Conservation (phyloP, 1,284 basidiomycete genomes). For the Ceratobasidium sp. region DNA sequence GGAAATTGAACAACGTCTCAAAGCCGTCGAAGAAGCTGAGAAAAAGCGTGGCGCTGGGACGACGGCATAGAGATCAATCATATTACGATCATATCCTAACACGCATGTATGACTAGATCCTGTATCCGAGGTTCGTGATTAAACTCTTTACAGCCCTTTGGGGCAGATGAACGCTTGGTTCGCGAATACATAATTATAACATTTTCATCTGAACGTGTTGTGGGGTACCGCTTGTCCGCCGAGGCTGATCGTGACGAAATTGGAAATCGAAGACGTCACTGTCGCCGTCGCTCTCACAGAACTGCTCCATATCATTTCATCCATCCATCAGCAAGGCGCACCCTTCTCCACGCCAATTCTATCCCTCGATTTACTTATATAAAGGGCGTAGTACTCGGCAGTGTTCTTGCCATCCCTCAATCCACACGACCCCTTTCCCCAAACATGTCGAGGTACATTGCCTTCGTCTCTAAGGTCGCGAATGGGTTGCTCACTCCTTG, state of each 20-base stretch:
- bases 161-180: constrained; percentile 17
- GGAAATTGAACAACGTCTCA: constrained; percentile 38
- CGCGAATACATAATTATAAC: constrained; percentile 27
- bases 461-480: neutral
- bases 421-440: constrained; percentile 15
- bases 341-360: constrained; percentile 40
- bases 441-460: constrained; percentile 29
- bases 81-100: constrained; percentile 24
- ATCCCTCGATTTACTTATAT: constrained; percentile 5
- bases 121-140: constrained; percentile 26
- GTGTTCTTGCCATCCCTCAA: neutral
- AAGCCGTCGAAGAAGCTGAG: constrained; percentile 39
- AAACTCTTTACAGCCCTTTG: neutral
- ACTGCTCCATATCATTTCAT: constrained; percentile 19
- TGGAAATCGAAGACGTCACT: constrained; percentile 37
- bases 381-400: neutral
- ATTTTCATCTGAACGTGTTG: constrained; percentile 13
- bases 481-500: neutral
- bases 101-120: constrained; percentile 24
- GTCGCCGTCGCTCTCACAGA: constrained; percentile 17
- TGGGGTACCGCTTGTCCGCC: constrained; percentile 31
- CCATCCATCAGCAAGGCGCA: constrained; percentile 43
- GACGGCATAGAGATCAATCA: constrained; percentile 28
- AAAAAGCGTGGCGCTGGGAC: constrained; percentile 37
- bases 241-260: constrained; percentile 22